Evolutionary conservation across 345 rosid species (phyloP), one percentile per base, ranked within the genome.

Genomic region (Eucalyptus shirleyi): DNA sequence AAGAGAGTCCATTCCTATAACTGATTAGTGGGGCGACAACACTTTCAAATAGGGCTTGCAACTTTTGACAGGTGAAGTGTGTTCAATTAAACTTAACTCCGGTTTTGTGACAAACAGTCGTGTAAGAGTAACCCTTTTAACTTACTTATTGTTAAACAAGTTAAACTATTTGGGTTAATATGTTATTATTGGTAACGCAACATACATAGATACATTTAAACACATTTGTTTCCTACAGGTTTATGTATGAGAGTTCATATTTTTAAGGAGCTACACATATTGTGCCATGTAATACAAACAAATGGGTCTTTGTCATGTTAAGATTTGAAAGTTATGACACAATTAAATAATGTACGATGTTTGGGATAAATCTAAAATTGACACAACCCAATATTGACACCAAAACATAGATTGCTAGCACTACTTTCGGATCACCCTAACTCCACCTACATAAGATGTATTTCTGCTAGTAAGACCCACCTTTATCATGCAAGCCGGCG

Each of bases 401-500:
- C 47, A 40, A 77, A 40, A 77, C 47, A 77, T 72, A 77, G 12
- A 77, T 77, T 40, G 85, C 85, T 37, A 77, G 30, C 47, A 40
- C 47, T 40, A 77, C 85, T 77, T 77, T 21, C 1, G 17, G 28
- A 40, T 40, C 85, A 40, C 14, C 47, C 44, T 65, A 60, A n/a
- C 19, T 44, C 55, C 85, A 59, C 69, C 9, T 49, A 65, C 28
- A 53, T 77, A 50, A 28, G 16, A 42, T 49, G 44, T 16, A 53
- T 40, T 49, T 59, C 32, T 26, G 55, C 9, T 9, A 80, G 62
- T 45, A 26, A 90, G 86, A 90, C 93, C 88, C 51, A 96, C 99
- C 99, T 96, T 98, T 98, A 92, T 98, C 99, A 91, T 97, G 99
- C 92, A 97, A 87, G 86, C 99, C 98, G 26, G 95, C 99, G n/a